Evolutionary conservation across 192 early-diverging fungal species (phyloP), one percentile per base, ranked within the genome.

Genomic region (Backusella macrospora): DNA sequence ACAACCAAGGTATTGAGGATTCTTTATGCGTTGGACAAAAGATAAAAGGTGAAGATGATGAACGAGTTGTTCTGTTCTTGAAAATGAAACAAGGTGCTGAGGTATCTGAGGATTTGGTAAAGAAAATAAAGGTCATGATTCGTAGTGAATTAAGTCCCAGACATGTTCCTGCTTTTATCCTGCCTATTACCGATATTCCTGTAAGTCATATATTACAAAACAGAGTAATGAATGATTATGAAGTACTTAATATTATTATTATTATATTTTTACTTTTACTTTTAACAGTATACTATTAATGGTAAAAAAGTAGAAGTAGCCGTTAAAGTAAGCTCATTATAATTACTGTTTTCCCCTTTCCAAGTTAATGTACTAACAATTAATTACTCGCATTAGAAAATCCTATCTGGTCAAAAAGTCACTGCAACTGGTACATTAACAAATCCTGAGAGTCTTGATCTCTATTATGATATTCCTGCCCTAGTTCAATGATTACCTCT

Each of bases 221-320:
- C 34, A 37, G 12, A 18, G 2, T 21, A 14, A 40, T 49, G 9
- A 14, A 40, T 49, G 9, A 59, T 59, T 5, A 12, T 12, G 52
- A 23, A 5, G 21, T 67, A 18, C 45, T 42, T 71, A 38, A 34
- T 34, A 0, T 21, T 68, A n/a, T n/a, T n/a, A n/a, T n/a, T n/a
- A n/a, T n/a, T n/a, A n/a, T n/a, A n/a, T 65, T 23, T 42, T 49
- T 62, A 52, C 9, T 68, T 59, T 59, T 59, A 23, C 26, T 59
- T 23, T 52, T 74, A 38, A 66, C 0, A 89, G 86, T 93, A 98
- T 83, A 99, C 98, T 1, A 85, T 95, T 70, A 98, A 95, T 62
- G 96, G 98, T 46, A 99, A 99, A 76, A 98, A 98, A 82, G 96
- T 98, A 12, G 98, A 99, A 80, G 90, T 99, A 40, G 96, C 96